Evolutionary conservation across 768 basidiomycete genomes (phyloP), one percentile per base, ranked within the genome.

Genomic region (Imleria badia): DNA sequence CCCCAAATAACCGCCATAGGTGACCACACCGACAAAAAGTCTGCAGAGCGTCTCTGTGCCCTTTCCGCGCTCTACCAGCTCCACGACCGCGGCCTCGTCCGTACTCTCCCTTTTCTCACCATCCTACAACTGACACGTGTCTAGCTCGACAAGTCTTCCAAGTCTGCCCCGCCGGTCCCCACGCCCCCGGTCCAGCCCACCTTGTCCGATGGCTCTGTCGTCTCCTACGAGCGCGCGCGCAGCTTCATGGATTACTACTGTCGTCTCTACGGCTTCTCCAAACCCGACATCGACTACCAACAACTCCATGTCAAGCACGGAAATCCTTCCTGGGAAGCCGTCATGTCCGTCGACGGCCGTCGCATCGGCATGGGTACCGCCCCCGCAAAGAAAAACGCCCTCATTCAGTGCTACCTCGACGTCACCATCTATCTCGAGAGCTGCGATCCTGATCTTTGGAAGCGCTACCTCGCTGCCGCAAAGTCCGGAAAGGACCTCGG

Each of bases 161-260:
- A 70, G 39, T n/a, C 60, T 3, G 19, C 52, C 2, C 34, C 43
- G 2, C 41, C 43, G 5, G 6, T 14, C 17, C 50, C 65, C 19
- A 12, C 26, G 0, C 52, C 59, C 12, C 23, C 58, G 0, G 48
- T 54, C 3, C 66, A 69, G 15, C 73, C 74, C 31, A 66, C 61
- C 8, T 65, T 94, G 12, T 81, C 85, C 3, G 87, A 93, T 63
- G 83, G 84, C 23, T 78, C 82, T 12, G 63, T 72, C 20, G 80
- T 94, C 58, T 74, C 74, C 8, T 86, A 86, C 47, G 89, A 91
- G 48, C 80, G 80, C 48, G 92, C 93, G 4, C 83, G 87, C 45
- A 83, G 81, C 55, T 98, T 98, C 76, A 94, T 97, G 87, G 94
- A 95, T 59, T 98, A 89, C 69, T 98, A 98, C 64, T 96, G 94